These are phyloP conservation scores for Colletotrichum neosansevieriae DNA, from an alignment of 2,329 filamentous ascomycete species.

Conservation along the genomic window DNA sequence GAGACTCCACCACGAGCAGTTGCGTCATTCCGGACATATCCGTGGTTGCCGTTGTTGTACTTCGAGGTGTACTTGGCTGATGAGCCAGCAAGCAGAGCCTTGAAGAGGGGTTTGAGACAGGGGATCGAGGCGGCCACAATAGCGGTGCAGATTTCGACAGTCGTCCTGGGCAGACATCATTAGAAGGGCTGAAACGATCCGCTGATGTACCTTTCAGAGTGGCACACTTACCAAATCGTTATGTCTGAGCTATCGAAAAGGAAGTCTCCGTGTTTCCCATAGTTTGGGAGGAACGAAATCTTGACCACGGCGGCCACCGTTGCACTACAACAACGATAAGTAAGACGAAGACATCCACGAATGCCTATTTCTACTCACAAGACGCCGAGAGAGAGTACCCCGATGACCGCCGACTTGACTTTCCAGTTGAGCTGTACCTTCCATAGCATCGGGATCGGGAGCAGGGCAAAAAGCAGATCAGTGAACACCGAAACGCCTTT, in stretches of 20 bases:
- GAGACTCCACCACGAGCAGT: not conserved
- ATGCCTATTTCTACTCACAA: slow-evolving; percentile 35
- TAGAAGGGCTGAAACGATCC: not conserved
- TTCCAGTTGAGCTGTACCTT: slow-evolving; percentile 46
- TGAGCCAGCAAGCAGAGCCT: slow-evolving; percentile 28
- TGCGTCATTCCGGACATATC: slow-evolving; percentile 13
- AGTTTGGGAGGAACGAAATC: slow-evolving; percentile 43
- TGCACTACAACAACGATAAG: slow-evolving; percentile 29
- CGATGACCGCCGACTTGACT: slow-evolving; percentile 44
- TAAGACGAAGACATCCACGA: not conserved
- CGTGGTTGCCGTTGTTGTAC: slow-evolving; percentile 15
- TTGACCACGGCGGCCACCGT: slow-evolving; percentile 45
- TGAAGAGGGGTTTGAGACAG: slow-evolving; percentile 46
- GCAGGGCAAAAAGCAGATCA: slow-evolving; percentile 46
- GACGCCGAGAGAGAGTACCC: slow-evolving; percentile 45
- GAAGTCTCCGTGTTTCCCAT: slow-evolving; percentile 46
- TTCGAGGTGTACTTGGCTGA: slow-evolving; percentile 14
- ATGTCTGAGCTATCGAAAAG: slow-evolving; percentile 46
- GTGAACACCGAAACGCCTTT: slow-evolving; percentile 44
- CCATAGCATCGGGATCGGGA: slow-evolving; percentile 47
- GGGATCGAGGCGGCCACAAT: slow-evolving; percentile 47
- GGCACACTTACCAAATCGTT: slow-evolving; percentile 45
- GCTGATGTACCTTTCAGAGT: too few species aligned
- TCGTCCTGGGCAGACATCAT: slow-evolving; percentile 40
- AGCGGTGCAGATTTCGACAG: slow-evolving; percentile 46